Conservation (phyloP, 306 rosid species). For the Amphicarpaea edgeworthii region DNA sequence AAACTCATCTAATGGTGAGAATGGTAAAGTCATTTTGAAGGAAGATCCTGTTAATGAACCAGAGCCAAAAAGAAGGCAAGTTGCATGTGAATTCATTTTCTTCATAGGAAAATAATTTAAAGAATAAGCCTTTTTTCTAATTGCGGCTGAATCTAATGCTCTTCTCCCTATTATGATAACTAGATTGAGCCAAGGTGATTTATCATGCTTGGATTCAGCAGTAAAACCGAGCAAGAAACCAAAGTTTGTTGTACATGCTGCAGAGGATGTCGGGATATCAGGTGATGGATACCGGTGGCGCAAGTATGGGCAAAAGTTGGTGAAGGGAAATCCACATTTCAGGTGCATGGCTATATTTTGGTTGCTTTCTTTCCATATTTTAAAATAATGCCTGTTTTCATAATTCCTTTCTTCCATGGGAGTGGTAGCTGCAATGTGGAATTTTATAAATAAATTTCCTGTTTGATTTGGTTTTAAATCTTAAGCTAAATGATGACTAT, state of each 20-base stretch:
- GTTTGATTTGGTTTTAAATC: background rate
- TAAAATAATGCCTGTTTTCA: background rate
- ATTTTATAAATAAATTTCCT: conserved; percentile 5
- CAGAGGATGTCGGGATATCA: conserved; percentile 79
- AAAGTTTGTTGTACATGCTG: conserved; percentile 84
- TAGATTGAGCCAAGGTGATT: conserved; percentile 70
- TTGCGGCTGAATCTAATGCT: conserved; percentile 30
- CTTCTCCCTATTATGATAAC: conserved; percentile 41
- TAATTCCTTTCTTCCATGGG: background rate
- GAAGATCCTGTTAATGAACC: conserved; percentile 61
- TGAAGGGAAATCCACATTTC: conserved; percentile 84
- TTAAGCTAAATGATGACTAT: background rate
- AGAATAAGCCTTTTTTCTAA: conserved; percentile 16
- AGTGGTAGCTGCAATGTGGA: background rate
- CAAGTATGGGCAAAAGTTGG: conserved; percentile 93
- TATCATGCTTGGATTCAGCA: conserved; percentile 53
- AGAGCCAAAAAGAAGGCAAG: conserved; percentile 77
- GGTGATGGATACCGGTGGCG: conserved; percentile 95
- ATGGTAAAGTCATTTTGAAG: conserved; percentile 55
- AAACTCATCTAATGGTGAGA: conserved; percentile 50
- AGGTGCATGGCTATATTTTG: conserved; percentile 60
- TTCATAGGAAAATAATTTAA: background rate
- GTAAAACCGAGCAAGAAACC: conserved; percentile 76
- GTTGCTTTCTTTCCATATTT: background rate
- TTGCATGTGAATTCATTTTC: conserved; percentile 37